Base-by-base conservation (phyloP, 2,329 filamentous ascomycete species). In the Diaporthe capsici region DNA sequence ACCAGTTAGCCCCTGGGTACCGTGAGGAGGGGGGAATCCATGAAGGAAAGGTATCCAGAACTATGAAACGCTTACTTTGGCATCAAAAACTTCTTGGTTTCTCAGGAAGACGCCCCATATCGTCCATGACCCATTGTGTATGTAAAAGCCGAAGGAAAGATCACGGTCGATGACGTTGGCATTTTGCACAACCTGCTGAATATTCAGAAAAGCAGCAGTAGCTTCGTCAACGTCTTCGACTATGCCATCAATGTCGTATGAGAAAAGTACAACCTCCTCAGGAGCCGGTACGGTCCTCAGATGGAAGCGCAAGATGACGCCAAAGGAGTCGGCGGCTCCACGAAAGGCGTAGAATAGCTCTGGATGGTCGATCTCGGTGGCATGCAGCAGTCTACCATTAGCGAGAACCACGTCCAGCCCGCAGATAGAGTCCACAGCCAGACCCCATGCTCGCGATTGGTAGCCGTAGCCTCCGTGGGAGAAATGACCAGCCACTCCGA, bases 391-490 rank as follows among this genome's bases (percentile, higher is more conserved):
- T 31, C 63, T 60, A 6, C 72, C 63, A 47, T 74, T 63, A 25
- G 72, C 72, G 7, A 74, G 53, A 10, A 53, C 72, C 31, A 74
- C 42, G 13, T 74, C 72, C 53, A 74, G n/a, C 2, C 39, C 63
- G 20, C 61, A 58, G 10, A 74, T 70, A 5, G 51, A 47, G 13
- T 74, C 72, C 51, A 74, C 20, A n/a, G 55, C 72, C 22, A 74
- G 53, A 15, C 72, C 72, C 72, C 72, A 74, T n/a, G 72, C 72
- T 42, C 72, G 47, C 22, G 72, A 74, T 22, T 74, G 72, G 13
- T 74, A 74, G 1, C 72, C 72, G 44, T 74, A 74, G 22, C 72
- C 72, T 2, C 72, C 63, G 15, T 74, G 72, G 5, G 63, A 49
- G n/a, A 74, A 74, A 58, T 74, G 63, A 5, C 72, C 72, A 28